Conservation (phyloP, 306 rosid genomes). For the Begonia fuchsioides region DNA sequence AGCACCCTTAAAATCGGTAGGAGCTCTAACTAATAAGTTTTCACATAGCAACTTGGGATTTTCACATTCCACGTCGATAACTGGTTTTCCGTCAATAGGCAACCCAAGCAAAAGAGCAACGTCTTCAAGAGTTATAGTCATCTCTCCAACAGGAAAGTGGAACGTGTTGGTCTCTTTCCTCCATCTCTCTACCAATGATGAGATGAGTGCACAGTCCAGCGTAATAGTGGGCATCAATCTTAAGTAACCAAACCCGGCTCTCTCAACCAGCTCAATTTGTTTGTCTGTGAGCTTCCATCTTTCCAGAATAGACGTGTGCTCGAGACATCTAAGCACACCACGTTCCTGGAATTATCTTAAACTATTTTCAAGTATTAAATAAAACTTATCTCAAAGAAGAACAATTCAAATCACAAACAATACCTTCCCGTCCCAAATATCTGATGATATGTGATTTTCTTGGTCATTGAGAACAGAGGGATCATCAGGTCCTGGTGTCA, state of each 20-base stretch:
- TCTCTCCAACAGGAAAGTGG: conserved; percentile 76
- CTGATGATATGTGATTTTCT: conserved; percentile 83
- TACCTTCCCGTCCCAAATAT: conserved; percentile 93
- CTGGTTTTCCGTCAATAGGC: conserved; percentile 71
- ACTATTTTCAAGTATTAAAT: not conserved
- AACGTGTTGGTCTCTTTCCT: conserved; percentile 94
- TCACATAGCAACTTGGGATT: conserved; percentile 60
- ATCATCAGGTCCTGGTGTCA: conserved; percentile 66
- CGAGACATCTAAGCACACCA: conserved; percentile 87
- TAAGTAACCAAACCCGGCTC: conserved; percentile 70
- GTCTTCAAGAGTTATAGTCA: conserved; percentile 85
- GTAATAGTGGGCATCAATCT: conserved; percentile 67
- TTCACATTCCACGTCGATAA: conserved; percentile 48
- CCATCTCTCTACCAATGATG: conserved; percentile 91
- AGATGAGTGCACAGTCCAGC: conserved; percentile 81
- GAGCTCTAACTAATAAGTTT: conserved; percentile 62
- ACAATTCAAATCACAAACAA: conserved; percentile 6
- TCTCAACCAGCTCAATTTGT: conserved; percentile 72
- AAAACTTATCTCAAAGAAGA: not conserved
- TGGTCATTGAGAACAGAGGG: conserved; percentile 71
- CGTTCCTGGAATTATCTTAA: conserved; percentile 42
- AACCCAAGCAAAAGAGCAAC: conserved; percentile 76
- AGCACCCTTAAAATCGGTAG: conserved; percentile 82
- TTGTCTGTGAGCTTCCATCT: conserved; percentile 72
- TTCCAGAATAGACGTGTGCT: conserved; percentile 86